Percentiles rank a stretch among this genome's conserved stretches.
Conservation (phyloP, 177 flowering plant genomes). For the Vitis hybrid region DNA sequence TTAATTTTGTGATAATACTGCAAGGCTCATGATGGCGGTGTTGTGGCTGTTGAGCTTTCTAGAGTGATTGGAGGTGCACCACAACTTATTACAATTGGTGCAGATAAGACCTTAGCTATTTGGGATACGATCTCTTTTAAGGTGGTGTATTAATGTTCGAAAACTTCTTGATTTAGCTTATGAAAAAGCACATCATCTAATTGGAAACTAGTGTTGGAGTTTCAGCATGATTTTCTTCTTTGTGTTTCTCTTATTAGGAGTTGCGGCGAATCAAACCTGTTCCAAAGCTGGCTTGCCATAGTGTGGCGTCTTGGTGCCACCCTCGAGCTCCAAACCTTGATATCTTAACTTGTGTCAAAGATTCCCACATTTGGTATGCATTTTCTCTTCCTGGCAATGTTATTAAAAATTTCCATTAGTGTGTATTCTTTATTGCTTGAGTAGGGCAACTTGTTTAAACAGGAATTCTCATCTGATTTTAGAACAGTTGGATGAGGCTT, state of each 20-base stretch:
- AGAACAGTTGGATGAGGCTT: background rate
- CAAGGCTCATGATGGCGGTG: constrained; percentile 99
- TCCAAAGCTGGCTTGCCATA: constrained; percentile 88
- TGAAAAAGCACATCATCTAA: constrained; percentile 3
- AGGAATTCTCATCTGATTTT: background rate
- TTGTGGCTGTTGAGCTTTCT: constrained; percentile 94
- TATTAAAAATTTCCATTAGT: constrained; percentile 1
- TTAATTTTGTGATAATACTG: constrained; percentile 4
- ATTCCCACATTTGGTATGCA: constrained; percentile 97
- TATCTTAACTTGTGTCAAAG: constrained; percentile 95
- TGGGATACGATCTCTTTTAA: constrained; percentile 97
- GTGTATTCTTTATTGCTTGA: too few relatives aligned
- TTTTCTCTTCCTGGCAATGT: background rate
- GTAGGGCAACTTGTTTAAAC: background rate
- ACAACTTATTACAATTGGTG: constrained; percentile 92
- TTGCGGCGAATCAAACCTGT: constrained; percentile 95
- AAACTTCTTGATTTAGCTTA: background rate
- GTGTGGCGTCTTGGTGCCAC: constrained; percentile 99
- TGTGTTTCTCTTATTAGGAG: constrained; percentile 48
- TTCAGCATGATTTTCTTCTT: constrained; percentile 1
- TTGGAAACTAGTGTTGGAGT: constrained; percentile 3
- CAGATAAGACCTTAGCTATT: constrained; percentile 91
- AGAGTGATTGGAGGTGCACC: constrained; percentile 92
- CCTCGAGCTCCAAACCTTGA: constrained; percentile 45
- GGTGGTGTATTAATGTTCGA: constrained; percentile 36